A percentile compares a stretch with the other conserved stretches of the same genome.
Conservation (phyloP, 345 rosid genomes). For the Populus ilicifolia region DNA sequence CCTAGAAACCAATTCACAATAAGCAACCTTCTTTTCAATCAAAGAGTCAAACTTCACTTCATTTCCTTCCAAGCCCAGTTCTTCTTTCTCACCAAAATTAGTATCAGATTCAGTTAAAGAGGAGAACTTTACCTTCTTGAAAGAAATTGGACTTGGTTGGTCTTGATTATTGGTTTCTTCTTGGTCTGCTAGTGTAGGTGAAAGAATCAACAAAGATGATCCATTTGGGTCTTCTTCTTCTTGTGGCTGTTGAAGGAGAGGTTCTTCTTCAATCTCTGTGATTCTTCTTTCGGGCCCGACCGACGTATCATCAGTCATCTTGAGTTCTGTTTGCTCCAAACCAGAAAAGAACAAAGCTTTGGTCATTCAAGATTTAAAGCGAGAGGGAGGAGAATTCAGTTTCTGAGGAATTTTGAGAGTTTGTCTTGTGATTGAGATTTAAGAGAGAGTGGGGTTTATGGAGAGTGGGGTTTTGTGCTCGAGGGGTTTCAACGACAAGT, state of each 20-base stretch:
- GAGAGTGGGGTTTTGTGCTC: not conserved
- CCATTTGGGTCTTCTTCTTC: conserved; percentile 4
- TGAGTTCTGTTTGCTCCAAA: not conserved
- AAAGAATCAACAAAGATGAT: conserved; percentile 8
- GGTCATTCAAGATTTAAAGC: not conserved
- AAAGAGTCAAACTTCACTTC: conserved; percentile 14
- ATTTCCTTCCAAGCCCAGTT: conserved; percentile 26
- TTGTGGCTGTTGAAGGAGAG: not conserved
- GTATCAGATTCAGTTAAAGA: conserved; percentile 1
- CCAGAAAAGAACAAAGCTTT: not conserved
- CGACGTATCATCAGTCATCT: not conserved
- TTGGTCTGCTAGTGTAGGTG: conserved; percentile 16
- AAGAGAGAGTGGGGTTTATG: not conserved
- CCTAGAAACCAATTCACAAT: conserved; percentile 25
- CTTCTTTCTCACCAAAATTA: not conserved
- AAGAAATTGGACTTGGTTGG: conserved; percentile 9
- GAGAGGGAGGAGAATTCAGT: not conserved
- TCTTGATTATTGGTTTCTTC: conserved; percentile 13
- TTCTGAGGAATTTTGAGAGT: not conserved
- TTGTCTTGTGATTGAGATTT: not conserved
- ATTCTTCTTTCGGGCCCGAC: conserved; percentile 17
- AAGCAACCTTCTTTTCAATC: conserved; percentile 8
- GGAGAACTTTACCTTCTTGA: conserved; percentile 27
- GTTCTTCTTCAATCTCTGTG: conserved; percentile 11
- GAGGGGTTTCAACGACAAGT: not conserved